Evolutionary conservation across 2,329 filamentous ascomycete species (phyloP), one percentile per base, ranked within the genome.

Genomic region (Talaromyces albobiverticillius): DNA sequence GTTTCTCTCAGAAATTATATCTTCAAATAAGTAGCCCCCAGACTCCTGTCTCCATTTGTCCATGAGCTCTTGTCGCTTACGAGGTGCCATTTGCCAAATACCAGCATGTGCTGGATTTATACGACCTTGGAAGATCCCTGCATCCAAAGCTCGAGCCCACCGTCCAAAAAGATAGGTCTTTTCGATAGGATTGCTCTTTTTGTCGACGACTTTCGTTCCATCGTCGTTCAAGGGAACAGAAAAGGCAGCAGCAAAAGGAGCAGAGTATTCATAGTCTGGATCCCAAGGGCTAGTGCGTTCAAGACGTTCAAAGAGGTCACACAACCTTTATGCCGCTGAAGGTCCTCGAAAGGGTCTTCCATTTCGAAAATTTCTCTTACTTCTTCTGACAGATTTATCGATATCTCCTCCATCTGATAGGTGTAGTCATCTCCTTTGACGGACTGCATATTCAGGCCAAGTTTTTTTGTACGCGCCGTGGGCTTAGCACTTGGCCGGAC

Each of bases 401-500:
- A 61, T 32, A 14, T 47, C 14, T 6, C 16, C 16, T 47, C 20
- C 8, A 36, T 18, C 26, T 16, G 18, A 14, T 22, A 16, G 9
- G 36, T n/a, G 13, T 31, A 31, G 11, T 47, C 10, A 18, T 11
- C 22, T 23, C 23, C 51, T 41, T 61, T 54, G 1, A 54, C 62
- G 2, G 56, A 57, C 38, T 79, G 74, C 23, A 72, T 67, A 0
- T 66, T 71, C 1, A 86, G 65, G 62, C 18, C 0, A 75, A 42
- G 40, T 18, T 25, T 42, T 16, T 42, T 42, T 14, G 13, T 4
- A 8, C 14, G 32, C n/a, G 14, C 32, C 8, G 32, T 81, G 0
- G 60, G 78, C 55, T 86, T 86, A 0, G 77, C 77, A 0, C 86
- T 86, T 0, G 89, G 71, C 0, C 86, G 79, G 0, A 86, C 77